Conservation (phyloP, 768 basidiomycete species). For the Phylloporus sp. region DNA sequence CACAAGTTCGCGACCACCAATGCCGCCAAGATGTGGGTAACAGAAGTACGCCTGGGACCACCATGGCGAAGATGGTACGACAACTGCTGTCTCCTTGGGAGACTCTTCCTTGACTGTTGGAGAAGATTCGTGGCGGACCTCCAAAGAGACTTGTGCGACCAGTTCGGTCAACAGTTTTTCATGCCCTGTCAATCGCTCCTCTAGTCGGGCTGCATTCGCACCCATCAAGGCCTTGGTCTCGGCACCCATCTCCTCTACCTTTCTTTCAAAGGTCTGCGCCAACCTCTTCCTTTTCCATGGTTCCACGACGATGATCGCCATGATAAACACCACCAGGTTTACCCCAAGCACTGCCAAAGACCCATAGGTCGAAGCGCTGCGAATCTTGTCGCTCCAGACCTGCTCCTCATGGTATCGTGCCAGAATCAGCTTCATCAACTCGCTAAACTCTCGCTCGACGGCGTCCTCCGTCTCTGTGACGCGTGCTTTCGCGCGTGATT, state of each 20-base stretch:
- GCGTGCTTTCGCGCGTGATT: constrained; percentile 61
- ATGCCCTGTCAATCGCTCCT: constrained; percentile 48
- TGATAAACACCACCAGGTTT: constrained; percentile 86
- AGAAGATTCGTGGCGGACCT: constrained; percentile 9
- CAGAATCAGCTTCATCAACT: constrained; percentile 84
- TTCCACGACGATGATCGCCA: constrained; percentile 89
- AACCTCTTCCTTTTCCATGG: constrained; percentile 91
- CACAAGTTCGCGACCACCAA: constrained; percentile 20
- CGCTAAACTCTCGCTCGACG: constrained; percentile 84
- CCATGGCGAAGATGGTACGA: neutral
- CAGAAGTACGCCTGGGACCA: constrained; percentile 8
- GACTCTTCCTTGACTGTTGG: constrained; percentile 2
- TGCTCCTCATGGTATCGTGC: constrained; percentile 97
- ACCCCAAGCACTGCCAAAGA: constrained; percentile 80
- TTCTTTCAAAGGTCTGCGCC: constrained; percentile 85
- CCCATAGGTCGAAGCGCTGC: constrained; percentile 92
- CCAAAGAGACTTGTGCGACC: constrained; percentile 14
- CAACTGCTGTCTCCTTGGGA: neutral
- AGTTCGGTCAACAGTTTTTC: constrained; percentile 32
- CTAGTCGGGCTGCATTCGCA: constrained; percentile 46
- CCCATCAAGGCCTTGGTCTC: constrained; percentile 42
- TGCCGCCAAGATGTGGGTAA: constrained; percentile 8
- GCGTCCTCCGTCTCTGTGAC: constrained; percentile 70
- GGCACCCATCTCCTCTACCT: constrained; percentile 56
- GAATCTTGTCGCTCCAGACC: constrained; percentile 98